These are phyloP conservation scores for Nakaseomyces delphensis DNA, from an alignment of 1,139 yeast genomes.

Conservation along the genomic window DNA sequence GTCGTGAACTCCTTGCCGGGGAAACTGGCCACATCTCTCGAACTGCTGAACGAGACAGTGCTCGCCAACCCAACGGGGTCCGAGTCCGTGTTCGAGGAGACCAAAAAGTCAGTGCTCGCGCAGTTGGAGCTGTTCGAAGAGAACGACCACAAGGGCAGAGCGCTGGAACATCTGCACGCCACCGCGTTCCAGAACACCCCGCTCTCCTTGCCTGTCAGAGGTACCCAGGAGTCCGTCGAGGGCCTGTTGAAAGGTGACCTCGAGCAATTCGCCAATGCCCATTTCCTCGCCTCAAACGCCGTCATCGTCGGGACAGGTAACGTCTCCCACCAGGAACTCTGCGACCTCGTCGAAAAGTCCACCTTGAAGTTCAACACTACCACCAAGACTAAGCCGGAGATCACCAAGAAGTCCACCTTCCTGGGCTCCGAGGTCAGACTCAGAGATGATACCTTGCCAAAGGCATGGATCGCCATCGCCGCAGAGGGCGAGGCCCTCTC, in stretches of 20 bases:
- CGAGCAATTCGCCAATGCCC: slow-evolving; percentile 44
- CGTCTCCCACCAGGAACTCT: slow-evolving; percentile 57
- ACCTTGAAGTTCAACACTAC: slow-evolving; percentile 41
- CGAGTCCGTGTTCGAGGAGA: slow-evolving; percentile 18
- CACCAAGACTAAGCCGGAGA: slow-evolving; percentile 41
- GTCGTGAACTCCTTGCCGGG: slow-evolving; percentile 44
- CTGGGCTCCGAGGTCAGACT: slow-evolving; percentile 79
- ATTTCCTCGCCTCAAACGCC: slow-evolving; percentile 53
- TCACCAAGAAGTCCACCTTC: slow-evolving; percentile 43
- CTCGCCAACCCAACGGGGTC: slow-evolving; percentile 5
- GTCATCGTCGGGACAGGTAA: slow-evolving; percentile 71
- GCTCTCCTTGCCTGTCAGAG: slow-evolving; percentile 62
- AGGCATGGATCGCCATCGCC: slow-evolving; percentile 68
- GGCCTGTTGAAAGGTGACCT: slow-evolving; percentile 54
- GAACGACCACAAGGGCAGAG: slow-evolving; percentile 35
- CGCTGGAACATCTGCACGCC: slow-evolving; percentile 64
- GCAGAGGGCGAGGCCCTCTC: slow-evolving; percentile 58
- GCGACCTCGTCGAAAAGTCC: slow-evolving; percentile 45
- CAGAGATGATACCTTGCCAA: slow-evolving; percentile 80
- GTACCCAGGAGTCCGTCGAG: slow-evolving; percentile 56
- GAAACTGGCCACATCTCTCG: slow-evolving; percentile 38
- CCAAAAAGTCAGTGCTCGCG: slow-evolving; percentile 33
- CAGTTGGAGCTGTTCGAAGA: slow-evolving; percentile 36
- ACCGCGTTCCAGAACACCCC: slow-evolving; percentile 83
- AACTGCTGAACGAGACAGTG: slow-evolving; percentile 24